phyloP scores from a whole-genome alignment of 306 rosid genomes.

The Cyamopsis tetragonoloba region DNA sequence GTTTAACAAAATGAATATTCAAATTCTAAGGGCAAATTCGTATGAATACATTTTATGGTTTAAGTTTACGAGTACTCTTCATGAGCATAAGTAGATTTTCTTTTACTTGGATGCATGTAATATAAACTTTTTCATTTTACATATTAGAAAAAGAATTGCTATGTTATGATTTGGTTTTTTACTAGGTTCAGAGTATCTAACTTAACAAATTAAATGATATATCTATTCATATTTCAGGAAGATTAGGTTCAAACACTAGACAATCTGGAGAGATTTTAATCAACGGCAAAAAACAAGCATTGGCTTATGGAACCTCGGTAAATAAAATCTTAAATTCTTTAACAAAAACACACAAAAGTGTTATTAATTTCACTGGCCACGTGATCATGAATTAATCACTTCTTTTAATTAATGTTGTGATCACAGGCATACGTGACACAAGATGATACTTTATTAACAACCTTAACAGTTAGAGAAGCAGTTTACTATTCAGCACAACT shows the following conservation, averaged over 20 bases:
- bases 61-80: too few species aligned
- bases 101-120: too few species aligned
- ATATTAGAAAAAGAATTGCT: too few species aligned
- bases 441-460: conserved; percentile 37
- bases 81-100: too few species aligned
- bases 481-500: conserved; percentile 50
- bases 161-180: too few species aligned
- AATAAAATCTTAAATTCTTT: not conserved
- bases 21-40: too few species aligned
- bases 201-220: not conserved
- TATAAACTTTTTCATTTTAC: too few species aligned
- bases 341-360: not conserved
- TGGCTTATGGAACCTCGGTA: conserved; percentile 42
- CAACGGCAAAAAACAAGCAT: conserved; percentile 30
- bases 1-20: too few species aligned
- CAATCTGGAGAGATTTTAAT: conserved; percentile 32
- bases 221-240: conserved; percentile 25
- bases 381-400: not conserved
- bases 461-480: conserved; percentile 46
- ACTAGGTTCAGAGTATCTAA: not conserved
- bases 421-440: conserved; percentile 43
- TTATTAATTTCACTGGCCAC: not conserved
- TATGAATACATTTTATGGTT: too few species aligned
- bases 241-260: conserved; percentile 33
- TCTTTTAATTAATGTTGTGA: not conserved